Base-by-base conservation (phyloP, 2,329 filamentous ascomycete genomes). In the Seiridium unicorne region DNA sequence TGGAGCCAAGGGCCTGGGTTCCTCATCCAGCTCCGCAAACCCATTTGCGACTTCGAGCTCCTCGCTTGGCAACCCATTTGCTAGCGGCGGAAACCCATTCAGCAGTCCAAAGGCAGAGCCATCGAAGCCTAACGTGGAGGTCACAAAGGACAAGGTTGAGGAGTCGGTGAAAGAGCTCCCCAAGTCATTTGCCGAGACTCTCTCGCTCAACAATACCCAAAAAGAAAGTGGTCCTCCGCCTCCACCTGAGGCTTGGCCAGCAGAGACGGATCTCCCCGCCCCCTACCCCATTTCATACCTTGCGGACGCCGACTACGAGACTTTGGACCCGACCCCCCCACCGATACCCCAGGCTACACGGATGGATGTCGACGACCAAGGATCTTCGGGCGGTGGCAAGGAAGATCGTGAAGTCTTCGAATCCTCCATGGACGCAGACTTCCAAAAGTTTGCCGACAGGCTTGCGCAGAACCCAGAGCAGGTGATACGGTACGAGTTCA, bases 291-390 rank as follows among this genome's bases (percentile, higher is more conserved):
- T 84, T 36, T 90, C 89, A 70, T 91, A 92, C 78, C 86, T 94
- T 49, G 82, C 89, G 55, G 95, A 98, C 67, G 94, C 94, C 56
- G 94, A 97, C 70, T 96, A 92, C 76, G 95, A 99, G 75, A 91
- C 90, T 3, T 84, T 98, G 34, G 91, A 92, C 63, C 87, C 65
- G 68, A 79, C 71, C 2, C 82, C 84, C 0, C 75, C 76, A 36
- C 82, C 83, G 48, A 81, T 82, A 42, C 80, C 79, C 61, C 72
- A 77, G 44, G 78, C 78, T 11, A 79, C 84, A 60, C 76, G 78
- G 8, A 80, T 84, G 69, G 81, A 84, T 51, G 61, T 79, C 8
- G 78, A 80, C 62, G 72, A 75, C 32, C n/a, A 31, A 26, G 49
- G 49, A 11, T 53, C 31, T 1, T 61, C 70, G 51, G 60, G 74